These are phyloP conservation scores for Zymoseptoria pseudotritici DNA, from an alignment of 2,329 filamentous ascomycete species.

Conservation along the genomic window DNA sequence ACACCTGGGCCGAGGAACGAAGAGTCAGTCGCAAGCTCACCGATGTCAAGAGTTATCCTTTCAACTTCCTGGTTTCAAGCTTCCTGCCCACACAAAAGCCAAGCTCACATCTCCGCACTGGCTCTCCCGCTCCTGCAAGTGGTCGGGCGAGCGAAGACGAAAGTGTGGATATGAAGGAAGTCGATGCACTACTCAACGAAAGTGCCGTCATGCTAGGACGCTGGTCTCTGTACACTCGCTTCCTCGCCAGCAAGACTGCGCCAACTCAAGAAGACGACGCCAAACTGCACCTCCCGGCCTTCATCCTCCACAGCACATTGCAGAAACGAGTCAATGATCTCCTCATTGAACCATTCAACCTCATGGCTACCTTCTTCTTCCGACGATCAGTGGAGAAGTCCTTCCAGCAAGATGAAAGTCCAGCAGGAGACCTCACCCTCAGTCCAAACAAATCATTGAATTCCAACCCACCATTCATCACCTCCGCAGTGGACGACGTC, in stretches of 20 bases:
- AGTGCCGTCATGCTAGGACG: conserved; percentile 85
- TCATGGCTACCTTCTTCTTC: conserved; percentile 95
- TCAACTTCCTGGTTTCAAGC: conserved; percentile 93
- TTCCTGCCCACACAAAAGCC: conserved; percentile 66
- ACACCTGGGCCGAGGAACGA: conserved; percentile 90
- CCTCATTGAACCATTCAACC: conserved; percentile 74
- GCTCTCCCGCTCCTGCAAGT: conserved; percentile 57
- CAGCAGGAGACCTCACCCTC: conserved; percentile 70
- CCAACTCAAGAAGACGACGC: conserved; percentile 13
- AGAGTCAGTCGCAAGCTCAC: conserved; percentile 77
- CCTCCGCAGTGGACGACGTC: conserved; percentile 92
- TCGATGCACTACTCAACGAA: conserved; percentile 80
- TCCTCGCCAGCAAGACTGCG: conserved; percentile 75
- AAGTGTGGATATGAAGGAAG: conserved; percentile 90
- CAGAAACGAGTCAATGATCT: conserved; percentile 68
- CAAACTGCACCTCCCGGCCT: conserved; percentile 58
- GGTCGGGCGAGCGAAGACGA: conserved; percentile 74
- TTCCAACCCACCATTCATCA: conserved; percentile 80
- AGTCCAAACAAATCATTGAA: conserved; percentile 64
- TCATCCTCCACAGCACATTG: conserved; percentile 72
- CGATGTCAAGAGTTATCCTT: conserved; percentile 95
- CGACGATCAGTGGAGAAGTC: conserved; percentile 93
- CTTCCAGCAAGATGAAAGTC: conserved; percentile 82
- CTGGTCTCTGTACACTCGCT: conserved; percentile 88
- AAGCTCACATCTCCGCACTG: conserved; percentile 44